Base-by-base conservation (phyloP, 306 rosid species). In the Cotoneaster glaucophyllus region DNA sequence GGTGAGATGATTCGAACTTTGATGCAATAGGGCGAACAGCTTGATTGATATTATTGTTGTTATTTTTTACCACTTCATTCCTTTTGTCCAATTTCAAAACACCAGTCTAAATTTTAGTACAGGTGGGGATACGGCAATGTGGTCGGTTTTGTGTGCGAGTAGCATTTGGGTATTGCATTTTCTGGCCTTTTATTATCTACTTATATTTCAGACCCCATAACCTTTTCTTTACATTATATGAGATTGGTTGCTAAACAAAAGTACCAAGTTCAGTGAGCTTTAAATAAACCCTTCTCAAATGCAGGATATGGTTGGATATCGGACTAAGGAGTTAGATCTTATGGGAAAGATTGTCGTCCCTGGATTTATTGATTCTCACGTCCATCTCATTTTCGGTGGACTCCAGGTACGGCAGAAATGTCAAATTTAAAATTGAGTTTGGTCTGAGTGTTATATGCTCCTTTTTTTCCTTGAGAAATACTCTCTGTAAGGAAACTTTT, bases 281-380 rank as follows among this genome's bases (percentile, higher is more conserved):
- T 37, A 1, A 37, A 37, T 37, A 37, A 1, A 37, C 12, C 34
- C 45, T 58, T 29, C n/a, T n/a, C 15, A 67, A 31, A 64, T 83
- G 80, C 79, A 93, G 98, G 92, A 89, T 50, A 67, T 88, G 80
- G 90, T 89, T 50, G 92, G 89, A 62, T 21, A 79, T 81, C 78
- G 87, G 83, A 89, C 98, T 43, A 78, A 79, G 82, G 87, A 79
- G 82, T 69, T 93, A 62, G 82, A 91, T 82, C 87, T 93, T 62
- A 83, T 80, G 32, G 98, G 97, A 39, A 91, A 93, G 66, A 48
- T 91, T 79, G 92, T 93, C 59, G 91, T 93, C 50, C 98, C 97
- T 79, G 97, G 98, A 62, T 91, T 93, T 77, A 86, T 93, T 67
- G 98, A 93, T 87, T 86, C 97, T 28, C 97, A 91, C 62, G 88